phyloP scores from a whole-genome alignment of 345 rosid species.

The Schrenkiella parvula region DNA sequence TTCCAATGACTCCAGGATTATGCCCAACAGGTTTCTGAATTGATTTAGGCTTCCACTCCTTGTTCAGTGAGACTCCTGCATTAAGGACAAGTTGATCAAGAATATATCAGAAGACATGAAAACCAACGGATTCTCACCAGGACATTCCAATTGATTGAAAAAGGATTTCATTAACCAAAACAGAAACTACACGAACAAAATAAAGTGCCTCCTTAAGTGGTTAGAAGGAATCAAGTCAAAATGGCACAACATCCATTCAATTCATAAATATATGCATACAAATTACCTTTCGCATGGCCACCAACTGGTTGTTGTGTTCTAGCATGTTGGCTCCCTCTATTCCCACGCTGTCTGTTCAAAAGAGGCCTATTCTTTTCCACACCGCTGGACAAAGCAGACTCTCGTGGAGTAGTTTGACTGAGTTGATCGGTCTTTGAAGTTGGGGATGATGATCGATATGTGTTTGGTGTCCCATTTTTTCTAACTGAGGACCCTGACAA shows the following conservation, averaged over 20 bases:
- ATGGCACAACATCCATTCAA: background rate
- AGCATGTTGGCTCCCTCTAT: background rate
- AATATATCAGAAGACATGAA: background rate
- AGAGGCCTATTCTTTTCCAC: constrained; percentile 2
- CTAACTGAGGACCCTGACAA: background rate
- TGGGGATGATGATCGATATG: background rate
- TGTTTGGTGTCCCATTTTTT: background rate
- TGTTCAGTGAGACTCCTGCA: constrained; percentile 3
- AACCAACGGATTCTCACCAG: background rate
- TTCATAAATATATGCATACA: background rate
- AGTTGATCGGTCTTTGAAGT: background rate
- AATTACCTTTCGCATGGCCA: background rate
- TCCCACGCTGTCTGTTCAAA: background rate
- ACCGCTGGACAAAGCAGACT: background rate
- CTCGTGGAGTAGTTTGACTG: background rate
- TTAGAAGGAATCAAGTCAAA: background rate
- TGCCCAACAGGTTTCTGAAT: background rate
- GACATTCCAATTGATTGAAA: background rate
- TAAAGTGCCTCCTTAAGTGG: background rate
- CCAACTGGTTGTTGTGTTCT: background rate
- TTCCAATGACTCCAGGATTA: background rate
- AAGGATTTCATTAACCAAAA: background rate
- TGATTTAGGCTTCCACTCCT: background rate
- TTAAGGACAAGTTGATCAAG: background rate
- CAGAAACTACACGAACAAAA: background rate